A percentile compares a stretch with the other conserved stretches of the same genome.
Evolutionary conservation across 148 eudicot genomes (phyloP).

Genomic region (Camellia sinensis): DNA sequence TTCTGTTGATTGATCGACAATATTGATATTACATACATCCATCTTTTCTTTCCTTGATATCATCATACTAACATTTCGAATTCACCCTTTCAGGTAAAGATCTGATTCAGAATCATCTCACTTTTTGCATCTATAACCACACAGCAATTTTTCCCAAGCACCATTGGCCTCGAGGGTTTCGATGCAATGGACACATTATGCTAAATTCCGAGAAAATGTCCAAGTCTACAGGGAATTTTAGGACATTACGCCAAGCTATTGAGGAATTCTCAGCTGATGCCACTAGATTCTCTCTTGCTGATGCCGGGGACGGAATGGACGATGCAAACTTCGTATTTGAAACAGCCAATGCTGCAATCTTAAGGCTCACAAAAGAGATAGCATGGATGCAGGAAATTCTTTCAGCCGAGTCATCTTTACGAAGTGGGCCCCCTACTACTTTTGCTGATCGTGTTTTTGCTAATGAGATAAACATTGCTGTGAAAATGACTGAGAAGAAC

Average conservation of each 20-base stretch:
- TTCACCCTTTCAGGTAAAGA: slow-evolving; percentile 64
- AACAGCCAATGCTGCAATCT: slow-evolving; percentile 87
- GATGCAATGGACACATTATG: slow-evolving; percentile 93
- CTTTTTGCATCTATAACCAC: slow-evolving; percentile 87
- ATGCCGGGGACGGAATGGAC: slow-evolving; percentile 97
- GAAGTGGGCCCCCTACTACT: slow-evolving; percentile 52
- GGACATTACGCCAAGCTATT: slow-evolving; percentile 71
- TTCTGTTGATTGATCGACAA: not conserved
- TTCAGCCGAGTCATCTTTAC: slow-evolving; percentile 50
- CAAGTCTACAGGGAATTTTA: slow-evolving; percentile 88
- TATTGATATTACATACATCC: not conserved
- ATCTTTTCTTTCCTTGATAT: not conserved
- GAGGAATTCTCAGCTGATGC: slow-evolving; percentile 89
- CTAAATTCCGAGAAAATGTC: slow-evolving; percentile 94
- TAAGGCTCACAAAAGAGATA: slow-evolving; percentile 80
- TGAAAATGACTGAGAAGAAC: slow-evolving; percentile 59
- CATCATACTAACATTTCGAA: not conserved
- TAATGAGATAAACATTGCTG: slow-evolving; percentile 78
- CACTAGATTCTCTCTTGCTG: slow-evolving; percentile 78
- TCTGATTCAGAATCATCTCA: slow-evolving; percentile 92
- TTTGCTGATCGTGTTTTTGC: slow-evolving; percentile 84
- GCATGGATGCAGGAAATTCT: slow-evolving; percentile 87
- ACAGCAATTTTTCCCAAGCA: slow-evolving; percentile 64
- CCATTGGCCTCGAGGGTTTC: slow-evolving; percentile 88
- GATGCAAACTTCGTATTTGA: slow-evolving; percentile 94